A percentile compares a stretch with the other conserved stretches of the same genome.
These are phyloP conservation scores for Picochlorum sp. DNA, from an alignment of 139 green algal genomes.

Conservation along the genomic window DNA sequence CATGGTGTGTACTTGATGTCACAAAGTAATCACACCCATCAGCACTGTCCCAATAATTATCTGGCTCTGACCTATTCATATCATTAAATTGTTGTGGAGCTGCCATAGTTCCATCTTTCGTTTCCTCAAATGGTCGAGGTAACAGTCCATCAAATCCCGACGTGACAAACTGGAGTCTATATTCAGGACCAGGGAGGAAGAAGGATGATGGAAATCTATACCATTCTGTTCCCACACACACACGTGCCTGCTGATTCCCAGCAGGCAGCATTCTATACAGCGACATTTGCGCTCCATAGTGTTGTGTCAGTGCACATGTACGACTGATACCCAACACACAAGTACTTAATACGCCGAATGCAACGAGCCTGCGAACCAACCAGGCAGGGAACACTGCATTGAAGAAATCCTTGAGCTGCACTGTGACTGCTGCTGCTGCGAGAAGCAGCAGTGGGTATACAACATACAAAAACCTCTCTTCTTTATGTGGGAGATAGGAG, in stretches of 20 bases:
- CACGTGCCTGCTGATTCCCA: slow-evolving; percentile 1
- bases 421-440: slow-evolving; percentile 40
- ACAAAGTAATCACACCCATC: slow-evolving; percentile 34
- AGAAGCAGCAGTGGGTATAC: slow-evolving; percentile 62
- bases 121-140: slow-evolving; percentile 29
- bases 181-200: slow-evolving; percentile 52
- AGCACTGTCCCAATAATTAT: slow-evolving; percentile 26
- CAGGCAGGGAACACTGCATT: background rate
- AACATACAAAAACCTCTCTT: slow-evolving; percentile 75
- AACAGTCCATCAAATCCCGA: slow-evolving; percentile 57
- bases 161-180: slow-evolving; percentile 60
- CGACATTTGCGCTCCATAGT: slow-evolving; percentile 48
- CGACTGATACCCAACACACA: slow-evolving; percentile 27
- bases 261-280: slow-evolving; percentile 28
- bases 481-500: slow-evolving; percentile 69
- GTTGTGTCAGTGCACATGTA: slow-evolving; percentile 22
- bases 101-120: slow-evolving; percentile 39
- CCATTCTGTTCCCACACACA: slow-evolving; percentile 74
- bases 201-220: slow-evolving; percentile 76
- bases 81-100: slow-evolving; percentile 54
- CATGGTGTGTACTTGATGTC: slow-evolving; percentile 1
- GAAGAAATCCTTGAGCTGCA: background rate
- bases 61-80: slow-evolving; percentile 30
- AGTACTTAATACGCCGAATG: slow-evolving; percentile 2
- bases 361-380: background rate